Evolutionary conservation across 257 asterid species (phyloP), one percentile per base, ranked within the genome.

Genomic region (Thymus quinquecostatus): DNA sequence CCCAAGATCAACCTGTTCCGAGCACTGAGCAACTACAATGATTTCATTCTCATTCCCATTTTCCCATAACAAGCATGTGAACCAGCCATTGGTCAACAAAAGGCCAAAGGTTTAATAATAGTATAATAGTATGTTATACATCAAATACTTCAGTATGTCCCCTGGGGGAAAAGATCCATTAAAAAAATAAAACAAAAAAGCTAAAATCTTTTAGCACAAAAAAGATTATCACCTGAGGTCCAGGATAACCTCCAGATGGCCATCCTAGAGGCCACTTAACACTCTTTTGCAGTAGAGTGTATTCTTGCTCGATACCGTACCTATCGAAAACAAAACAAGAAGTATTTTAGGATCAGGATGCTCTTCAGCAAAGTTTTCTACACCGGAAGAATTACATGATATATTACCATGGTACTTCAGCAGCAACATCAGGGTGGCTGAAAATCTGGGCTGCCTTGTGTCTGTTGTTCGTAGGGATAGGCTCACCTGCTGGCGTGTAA

Each of bases 271-370:
- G 98, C 98, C 98, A 94, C 60, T 84, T 89, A 6, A 89, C 80
- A 49, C 86, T 82, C 79, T 78, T 89, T 66, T 94, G 88, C 86
- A 94, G 62, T 65, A 94, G 75, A 74, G 98, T 94, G 76, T 94
- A 94, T 64, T 94, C 98, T 85, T 94, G 97, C 78, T 94, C 97
- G 13, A 94, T 91, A n/a, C 98, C 98, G 47, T 84, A 93, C 98
- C 98, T 93, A 56, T 21, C 6, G 43, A 10, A 51, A 13, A 41
- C 38, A 43, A 13, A 29, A 13, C 0, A 7, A 36, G 5, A 12
- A 21, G 21, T 21, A 21, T 21, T 10, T 47, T 13, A 64, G n/a
- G 30, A 45, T 2, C 45, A 30, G 33, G 13, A 29, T 29, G 27
- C 9, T 32, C 6, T 65, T 13, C 30, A 48, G 5, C 29, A 64